Evolutionary conservation across 2,329 filamentous ascomycete species (phyloP), one percentile per base, ranked within the genome.

Genomic region (Huntiella decipiens): DNA sequence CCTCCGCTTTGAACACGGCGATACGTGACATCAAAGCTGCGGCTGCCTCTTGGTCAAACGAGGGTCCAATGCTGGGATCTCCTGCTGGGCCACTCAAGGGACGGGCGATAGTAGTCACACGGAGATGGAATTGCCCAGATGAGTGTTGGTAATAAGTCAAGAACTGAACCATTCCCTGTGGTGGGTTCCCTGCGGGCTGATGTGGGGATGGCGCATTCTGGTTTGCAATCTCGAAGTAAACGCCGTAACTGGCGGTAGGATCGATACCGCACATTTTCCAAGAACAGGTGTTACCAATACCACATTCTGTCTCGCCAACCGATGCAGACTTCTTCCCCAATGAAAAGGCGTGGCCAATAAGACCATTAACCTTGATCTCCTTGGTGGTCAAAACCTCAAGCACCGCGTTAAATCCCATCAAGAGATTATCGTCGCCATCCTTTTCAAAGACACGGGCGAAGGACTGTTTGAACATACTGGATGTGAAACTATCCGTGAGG

Each of bases 211-310:
- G 73, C 12, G 86, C 82, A 5, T 86, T 86, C 63, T 96, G 91
- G 55, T 82, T 85, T 40, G 91, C 88, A 58, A 98, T 92, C 62
- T 98, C 91, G 56, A 96, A 98, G 65, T 96, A 98, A 52, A 98
- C 74, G 51, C 86, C 91, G 56, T 96, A 96, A 56, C 86, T 95
- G 31, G 91, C 78, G 46, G 78, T 81, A 8, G 91, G 91, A 56
- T 96, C 87, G 54, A 98, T 95, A 54, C 86, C 87, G 57, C 91
- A 96, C 88, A 98, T 95, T 66, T 98, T 98, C 91, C 91, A 98
- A 3, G 87, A 88, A 63, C 88, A 96, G 1, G 91, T 98, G 60
- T 96, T 96, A 53, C 91, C 91, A 55, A 98, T 95, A 57, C 91
- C 91, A 56, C 88, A 95, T 60, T 98, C 91, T 0, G 91, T 96